Evolutionary conservation across 176 grass and related monocot species (phyloP).

Genomic region (Triticum aestivum): IWGSC_CS_RefSeq_v2.1 NC_057808.1:247201561-247202060

Average conservation of each 20-base stretch:
- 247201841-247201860: not conserved
- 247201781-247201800: conserved; percentile 39
- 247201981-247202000: not conserved
- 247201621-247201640: not conserved
- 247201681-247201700: not conserved
- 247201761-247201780: conserved; percentile 30
- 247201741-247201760: conserved; percentile 27
- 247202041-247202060: not conserved
- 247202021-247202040: not conserved
- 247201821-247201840: not conserved
- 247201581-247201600: not conserved
- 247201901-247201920: not conserved
- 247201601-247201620: not conserved
- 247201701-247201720: conserved; percentile 5
- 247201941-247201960: not conserved
- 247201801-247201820: not conserved
- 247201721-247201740: conserved; percentile 14
- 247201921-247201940: not conserved
- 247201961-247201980: not conserved
- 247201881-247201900: not conserved
- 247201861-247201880: not conserved
- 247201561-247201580: not conserved
- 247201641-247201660: not conserved
- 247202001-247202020: not conserved
- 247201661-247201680: not conserved